A percentile compares a stretch with the other conserved stretches of the same genome.
Evolutionary conservation across 768 basidiomycete genomes (phyloP).

Genomic region (Lactarius indigo): DNA sequence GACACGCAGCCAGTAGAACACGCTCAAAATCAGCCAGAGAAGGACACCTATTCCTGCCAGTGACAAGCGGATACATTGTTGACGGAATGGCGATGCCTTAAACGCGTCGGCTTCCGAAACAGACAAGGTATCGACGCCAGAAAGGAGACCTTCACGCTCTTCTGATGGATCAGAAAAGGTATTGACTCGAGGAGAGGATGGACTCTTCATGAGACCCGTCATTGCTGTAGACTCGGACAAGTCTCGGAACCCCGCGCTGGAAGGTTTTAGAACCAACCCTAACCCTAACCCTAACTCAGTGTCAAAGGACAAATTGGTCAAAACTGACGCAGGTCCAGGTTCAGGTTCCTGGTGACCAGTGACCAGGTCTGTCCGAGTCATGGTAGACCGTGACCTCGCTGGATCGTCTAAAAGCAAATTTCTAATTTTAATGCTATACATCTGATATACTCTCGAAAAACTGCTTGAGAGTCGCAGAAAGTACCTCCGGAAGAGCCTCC

Average conservation of each 20-base stretch:
- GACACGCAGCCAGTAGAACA: conserved; percentile 7
- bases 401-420: neutral
- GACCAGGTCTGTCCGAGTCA: too few species aligned
- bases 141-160: conserved; percentile 28
- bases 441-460: conserved; percentile 86
- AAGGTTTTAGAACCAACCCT: neutral
- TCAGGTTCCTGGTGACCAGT: too few species aligned
- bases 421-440: conserved; percentile 38
- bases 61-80: conserved; percentile 1
- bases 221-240: neutral
- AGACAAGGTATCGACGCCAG: conserved; percentile 9
- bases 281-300: too few species aligned
- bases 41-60: conserved; percentile 11
- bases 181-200: neutral
- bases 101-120: neutral
- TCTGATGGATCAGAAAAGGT: neutral
- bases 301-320: too few species aligned
- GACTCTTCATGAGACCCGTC: neutral
- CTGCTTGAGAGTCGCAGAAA: conserved; percentile 85
- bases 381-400: too few species aligned
- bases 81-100: neutral
- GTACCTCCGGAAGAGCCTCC: conserved; percentile 86
- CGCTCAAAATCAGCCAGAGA: conserved; percentile 10
- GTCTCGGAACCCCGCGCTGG: neutral
- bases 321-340: too few species aligned